Base-by-base conservation (phyloP, 177 flowering plant genomes). In the Tripterygium wilfordii region DNA sequence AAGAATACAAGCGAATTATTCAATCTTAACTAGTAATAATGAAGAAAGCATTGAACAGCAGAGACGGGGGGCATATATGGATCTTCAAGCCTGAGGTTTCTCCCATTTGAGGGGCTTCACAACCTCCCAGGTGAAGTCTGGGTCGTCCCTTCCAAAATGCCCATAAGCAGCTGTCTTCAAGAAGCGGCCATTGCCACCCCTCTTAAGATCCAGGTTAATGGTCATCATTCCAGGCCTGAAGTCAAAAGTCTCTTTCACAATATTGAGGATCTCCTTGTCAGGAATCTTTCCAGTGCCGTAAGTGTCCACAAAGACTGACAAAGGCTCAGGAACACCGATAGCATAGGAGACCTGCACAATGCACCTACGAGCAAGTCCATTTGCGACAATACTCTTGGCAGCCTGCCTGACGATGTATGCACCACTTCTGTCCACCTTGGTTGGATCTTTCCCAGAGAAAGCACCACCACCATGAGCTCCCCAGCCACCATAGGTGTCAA, bases 391-490 rank as follows among this genome's bases (percentile, higher is more conserved):
- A 49, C 88, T 82, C 85, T 85, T 85, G 21, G 94, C 94, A 24
- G 94, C 94, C 66, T 84, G 94, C 58, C 94, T 73, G 21, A 79
- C 92, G 54, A 84, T 77, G 76, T 84, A 84, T 29, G 92, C 92
- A 42, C 92, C 92, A 48, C 92, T 84, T 21, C 92, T 73, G 66
- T 84, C 92, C 51, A 84, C 92, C 80, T 84, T 84, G 62, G 92
- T 81, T 1, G 92, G 88, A 66, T 83, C 91, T 58, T 83, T 83
- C 15, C 91, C 91, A 1, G 88, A 84, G 82, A 84, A 82, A 33
- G 92, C 92, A 60, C 92, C 92, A 18, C 92, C 92, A 21, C 92
- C 92, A 17, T 84, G 92, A 47, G 92, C 92, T 44, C 92, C 92
- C 92, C 92, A 84, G 7, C 92, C 92, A 53, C 92, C 92, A 45